These are phyloP conservation scores for Toxoplasma gondii DNA, from an alignment of 169 alveolate species.

Conservation along the genomic window DNA sequence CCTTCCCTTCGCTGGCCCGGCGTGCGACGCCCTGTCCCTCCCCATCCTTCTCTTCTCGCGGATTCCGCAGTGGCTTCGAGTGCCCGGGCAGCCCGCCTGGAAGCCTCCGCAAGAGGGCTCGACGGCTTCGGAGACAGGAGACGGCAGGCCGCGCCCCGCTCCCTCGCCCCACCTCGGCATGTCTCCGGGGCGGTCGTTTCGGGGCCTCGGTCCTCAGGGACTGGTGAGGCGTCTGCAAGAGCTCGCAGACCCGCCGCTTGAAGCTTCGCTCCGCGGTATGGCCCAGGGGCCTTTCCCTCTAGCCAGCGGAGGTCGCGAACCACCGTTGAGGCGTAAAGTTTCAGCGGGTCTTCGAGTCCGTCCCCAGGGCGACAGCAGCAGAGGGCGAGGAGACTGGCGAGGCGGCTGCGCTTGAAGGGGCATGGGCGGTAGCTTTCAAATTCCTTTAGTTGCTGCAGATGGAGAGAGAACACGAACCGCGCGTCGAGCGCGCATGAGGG, in stretches of 20 bases:
- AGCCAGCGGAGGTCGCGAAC: neutral
- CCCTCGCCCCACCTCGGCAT: neutral
- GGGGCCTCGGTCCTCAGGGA: neutral
- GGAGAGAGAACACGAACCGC: neutral
- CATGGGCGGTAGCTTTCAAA: neutral
- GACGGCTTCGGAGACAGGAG: neutral
- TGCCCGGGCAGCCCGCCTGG: neutral
- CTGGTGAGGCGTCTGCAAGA: neutral
- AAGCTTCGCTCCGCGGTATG: too few relatives aligned
- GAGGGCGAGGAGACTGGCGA: conserved; percentile 27
- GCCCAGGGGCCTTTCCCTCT: neutral
- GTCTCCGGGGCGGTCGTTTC: neutral
- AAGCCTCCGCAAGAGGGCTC: neutral
- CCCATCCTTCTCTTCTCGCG: neutral
- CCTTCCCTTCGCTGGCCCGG: neutral
- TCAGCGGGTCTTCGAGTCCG: neutral
- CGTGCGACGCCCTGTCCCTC: neutral
- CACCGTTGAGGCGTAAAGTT: neutral
- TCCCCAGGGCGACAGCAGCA: neutral
- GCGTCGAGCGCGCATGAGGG: conserved; percentile 11
- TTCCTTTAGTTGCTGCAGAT: neutral
- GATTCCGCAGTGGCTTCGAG: neutral
- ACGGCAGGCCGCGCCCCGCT: neutral
- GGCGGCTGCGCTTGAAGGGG: conserved; percentile 8
- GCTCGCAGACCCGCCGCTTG: neutral